Percentiles rank a stretch among this genome's conserved stretches.
These are phyloP conservation scores for Backusella westeae DNA, from an alignment of 192 early-diverging fungal species.

Conservation along the genomic window DNA sequence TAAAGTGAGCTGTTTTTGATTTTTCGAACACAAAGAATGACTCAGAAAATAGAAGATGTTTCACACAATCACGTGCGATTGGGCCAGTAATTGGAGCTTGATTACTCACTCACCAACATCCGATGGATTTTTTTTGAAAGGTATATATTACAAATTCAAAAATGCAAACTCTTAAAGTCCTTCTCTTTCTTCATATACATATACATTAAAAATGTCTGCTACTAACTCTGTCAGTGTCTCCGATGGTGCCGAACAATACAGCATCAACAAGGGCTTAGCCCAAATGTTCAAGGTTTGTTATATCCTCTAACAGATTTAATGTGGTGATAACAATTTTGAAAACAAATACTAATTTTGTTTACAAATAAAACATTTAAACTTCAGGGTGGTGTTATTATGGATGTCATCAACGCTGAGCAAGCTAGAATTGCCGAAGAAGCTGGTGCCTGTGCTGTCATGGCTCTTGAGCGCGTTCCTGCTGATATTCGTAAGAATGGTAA, in stretches of 20 bases:
- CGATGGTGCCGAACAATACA: conserved; percentile 56
- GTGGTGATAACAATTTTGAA: not conserved
- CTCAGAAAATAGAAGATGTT: conserved; percentile 15
- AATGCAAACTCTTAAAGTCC: not conserved
- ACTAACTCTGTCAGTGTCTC: conserved; percentile 37
- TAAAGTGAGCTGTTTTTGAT: not conserved
- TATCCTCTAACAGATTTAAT: not conserved
- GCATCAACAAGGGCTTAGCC: conserved; percentile 93
- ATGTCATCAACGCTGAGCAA: conserved; percentile 96
- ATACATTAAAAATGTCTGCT: conserved; percentile 28
- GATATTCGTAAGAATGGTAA: conserved; percentile 95
- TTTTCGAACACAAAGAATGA: conserved; percentile 2
- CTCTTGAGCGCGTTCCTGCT: conserved; percentile 95
- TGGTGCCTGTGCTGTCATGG: conserved; percentile 97
- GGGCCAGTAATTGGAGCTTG: not conserved
- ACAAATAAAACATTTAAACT: too few relatives aligned
- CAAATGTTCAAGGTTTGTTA: conserved; percentile 91
- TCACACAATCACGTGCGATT: conserved; percentile 24
- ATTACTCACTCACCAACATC: conserved; percentile 1
- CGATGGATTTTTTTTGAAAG: not conserved
- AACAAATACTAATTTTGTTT: not conserved
- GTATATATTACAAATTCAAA: conserved; percentile 5
- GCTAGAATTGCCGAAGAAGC: conserved; percentile 97
- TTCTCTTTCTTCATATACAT: not conserved
- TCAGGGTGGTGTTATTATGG: conserved; percentile 99